Conservation (phyloP, 139 green algal genomes). For the Deuterostichococcus epilithicus region DNA sequence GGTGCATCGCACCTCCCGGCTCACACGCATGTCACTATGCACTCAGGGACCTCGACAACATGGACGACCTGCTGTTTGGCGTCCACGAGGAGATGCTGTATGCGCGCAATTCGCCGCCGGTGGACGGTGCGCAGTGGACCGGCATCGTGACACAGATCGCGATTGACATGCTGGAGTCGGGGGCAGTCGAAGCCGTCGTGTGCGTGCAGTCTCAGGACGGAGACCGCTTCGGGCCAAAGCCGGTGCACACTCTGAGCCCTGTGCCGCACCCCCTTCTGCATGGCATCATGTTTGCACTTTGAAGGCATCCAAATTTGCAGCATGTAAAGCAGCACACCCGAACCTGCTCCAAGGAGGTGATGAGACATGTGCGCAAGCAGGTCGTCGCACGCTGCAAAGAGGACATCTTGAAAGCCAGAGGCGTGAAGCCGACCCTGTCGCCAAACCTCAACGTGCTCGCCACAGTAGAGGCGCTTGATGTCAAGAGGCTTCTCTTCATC, state of each 20-base stretch:
- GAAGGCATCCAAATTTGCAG: not conserved
- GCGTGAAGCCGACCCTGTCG: slow-evolving; percentile 90
- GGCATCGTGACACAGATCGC: slow-evolving; percentile 84
- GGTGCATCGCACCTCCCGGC: slow-evolving; percentile 30
- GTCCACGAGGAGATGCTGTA: slow-evolving; percentile 76
- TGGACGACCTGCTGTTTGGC: slow-evolving; percentile 85
- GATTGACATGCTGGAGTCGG: slow-evolving; percentile 74
- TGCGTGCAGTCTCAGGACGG: slow-evolving; percentile 85
- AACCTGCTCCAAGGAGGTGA: not conserved
- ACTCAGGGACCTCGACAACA: slow-evolving; percentile 46
- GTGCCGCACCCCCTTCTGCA: not conserved
- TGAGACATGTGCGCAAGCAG: slow-evolving; percentile 5
- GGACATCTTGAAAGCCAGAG: slow-evolving; percentile 82
- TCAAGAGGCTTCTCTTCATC: slow-evolving; percentile 90
- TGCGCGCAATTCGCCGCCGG: slow-evolving; percentile 50
- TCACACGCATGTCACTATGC: too few relatives aligned
- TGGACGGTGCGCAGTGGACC: slow-evolving; percentile 93
- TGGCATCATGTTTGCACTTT: not conserved
- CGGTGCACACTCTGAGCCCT: slow-evolving; percentile 27
- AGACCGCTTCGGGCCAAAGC: slow-evolving; percentile 80
- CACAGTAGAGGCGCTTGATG: slow-evolving; percentile 83
- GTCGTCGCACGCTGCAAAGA: slow-evolving; percentile 70
- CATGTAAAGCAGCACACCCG: not conserved
- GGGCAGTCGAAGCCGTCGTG: slow-evolving; percentile 91
- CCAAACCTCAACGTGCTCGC: slow-evolving; percentile 91